phyloP scores from a whole-genome alignment of 208 protist species.

The Angomonas ambiguus region DNA sequence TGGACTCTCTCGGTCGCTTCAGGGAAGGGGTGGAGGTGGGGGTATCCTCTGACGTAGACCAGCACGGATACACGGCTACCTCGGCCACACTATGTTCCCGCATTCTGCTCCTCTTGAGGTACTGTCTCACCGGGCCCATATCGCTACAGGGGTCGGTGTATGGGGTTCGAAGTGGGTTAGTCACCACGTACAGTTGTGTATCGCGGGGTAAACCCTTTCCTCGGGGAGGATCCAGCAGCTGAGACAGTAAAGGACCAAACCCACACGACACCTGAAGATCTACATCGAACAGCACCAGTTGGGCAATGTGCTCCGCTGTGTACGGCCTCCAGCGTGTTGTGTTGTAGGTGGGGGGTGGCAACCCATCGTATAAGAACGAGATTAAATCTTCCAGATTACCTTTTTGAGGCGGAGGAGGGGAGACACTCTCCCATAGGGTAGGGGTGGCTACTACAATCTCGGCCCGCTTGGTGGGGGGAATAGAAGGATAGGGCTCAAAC shows the following conservation, averaged over 20 bases:
- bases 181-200: constrained; percentile 1
- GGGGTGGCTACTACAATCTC: constrained; percentile 76
- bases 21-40: background rate
- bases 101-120: background rate
- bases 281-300: constrained; percentile 59
- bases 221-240: background rate
- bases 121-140: background rate
- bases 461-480: constrained; percentile 45
- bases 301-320: constrained; percentile 35
- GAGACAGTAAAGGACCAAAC: constrained; percentile 27
- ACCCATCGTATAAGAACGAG: constrained; percentile 22
- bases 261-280: constrained; percentile 53
- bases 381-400: constrained; percentile 57
- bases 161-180: background rate
- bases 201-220: background rate
- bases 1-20: background rate
- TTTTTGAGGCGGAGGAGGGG: background rate
- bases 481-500: constrained; percentile 62
- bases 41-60: background rate
- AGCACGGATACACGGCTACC: background rate
- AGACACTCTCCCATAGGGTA: constrained; percentile 54
- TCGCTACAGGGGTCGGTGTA: background rate
- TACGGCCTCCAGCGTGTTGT: constrained; percentile 65
- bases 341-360: constrained; percentile 35
- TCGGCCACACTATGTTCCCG: background rate